These are phyloP conservation scores for Secale cereale DNA, from an alignment of 176 grass and related monocot species.

Conservation along the genomic window DNA sequence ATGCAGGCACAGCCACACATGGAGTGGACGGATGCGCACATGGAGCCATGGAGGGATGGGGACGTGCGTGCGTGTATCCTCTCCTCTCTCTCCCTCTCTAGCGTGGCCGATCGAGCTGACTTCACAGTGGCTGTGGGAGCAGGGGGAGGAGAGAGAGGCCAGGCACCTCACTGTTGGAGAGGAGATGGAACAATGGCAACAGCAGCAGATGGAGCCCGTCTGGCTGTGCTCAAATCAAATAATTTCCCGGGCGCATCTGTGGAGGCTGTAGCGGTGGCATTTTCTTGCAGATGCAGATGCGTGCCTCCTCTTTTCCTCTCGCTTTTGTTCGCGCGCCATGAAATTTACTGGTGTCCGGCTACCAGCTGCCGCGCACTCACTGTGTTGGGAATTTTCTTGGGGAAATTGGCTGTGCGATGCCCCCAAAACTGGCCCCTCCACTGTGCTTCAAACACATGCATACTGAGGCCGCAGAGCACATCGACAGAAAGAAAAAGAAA, in stretches of 20 bases:
- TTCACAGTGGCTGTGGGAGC: constrained; percentile 24
- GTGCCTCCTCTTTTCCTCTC: background rate
- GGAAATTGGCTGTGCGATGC: background rate
- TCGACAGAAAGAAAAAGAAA: background rate
- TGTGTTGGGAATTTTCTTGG: background rate
- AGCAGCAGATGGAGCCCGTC: background rate
- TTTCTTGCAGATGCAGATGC: background rate
- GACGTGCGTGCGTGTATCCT: too few relatives aligned
- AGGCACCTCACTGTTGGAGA: constrained; percentile 24
- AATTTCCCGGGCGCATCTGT: background rate
- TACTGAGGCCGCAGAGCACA: background rate
- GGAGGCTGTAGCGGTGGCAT: background rate
- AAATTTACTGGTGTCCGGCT: background rate
- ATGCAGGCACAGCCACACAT: background rate
- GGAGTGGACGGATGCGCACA: too few relatives aligned
- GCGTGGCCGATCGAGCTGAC: constrained; percentile 34
- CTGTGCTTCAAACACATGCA: background rate
- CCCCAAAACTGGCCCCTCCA: background rate
- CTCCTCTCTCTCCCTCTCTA: background rate
- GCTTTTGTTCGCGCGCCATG: background rate
- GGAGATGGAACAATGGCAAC: constrained; percentile 24
- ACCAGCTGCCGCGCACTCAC: background rate
- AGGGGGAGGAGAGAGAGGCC: background rate
- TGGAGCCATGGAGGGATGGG: too few relatives aligned
- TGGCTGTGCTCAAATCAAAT: constrained; percentile 2